These are phyloP conservation scores for Dictyostelium brefeldianum DNA, from an alignment of 78 protist genomes.

Conservation along the genomic window DNA sequence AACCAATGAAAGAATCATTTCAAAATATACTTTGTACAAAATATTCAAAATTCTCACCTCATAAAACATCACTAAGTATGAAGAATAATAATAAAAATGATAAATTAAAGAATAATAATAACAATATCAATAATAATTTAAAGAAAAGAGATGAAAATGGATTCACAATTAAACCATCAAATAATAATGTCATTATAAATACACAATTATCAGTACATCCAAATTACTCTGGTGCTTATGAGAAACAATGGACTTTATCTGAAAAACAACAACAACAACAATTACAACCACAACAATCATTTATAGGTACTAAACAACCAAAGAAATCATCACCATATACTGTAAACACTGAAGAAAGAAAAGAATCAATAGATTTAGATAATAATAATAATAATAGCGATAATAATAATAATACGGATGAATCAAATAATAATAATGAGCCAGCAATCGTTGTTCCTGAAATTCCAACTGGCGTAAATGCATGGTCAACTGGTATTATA, in stretches of 20 bases:
- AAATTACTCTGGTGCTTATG: constrained; percentile 5
- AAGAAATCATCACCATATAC: constrained; percentile 7
- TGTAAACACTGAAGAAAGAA: constrained; percentile 30
- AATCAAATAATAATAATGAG: neutral
- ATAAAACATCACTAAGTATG: constrained; percentile 14
- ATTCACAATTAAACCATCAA: constrained; percentile 7
- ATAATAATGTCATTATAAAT: neutral
- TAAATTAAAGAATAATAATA: neutral
- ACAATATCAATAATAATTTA: neutral
- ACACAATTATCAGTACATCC: constrained; percentile 15
- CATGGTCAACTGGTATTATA: constrained; percentile 78
- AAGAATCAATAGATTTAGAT: neutral
- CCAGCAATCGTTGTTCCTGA: constrained; percentile 36
- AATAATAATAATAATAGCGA: neutral
- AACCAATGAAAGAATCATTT: constrained; percentile 25
- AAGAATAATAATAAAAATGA: neutral
- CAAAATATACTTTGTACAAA: constrained; percentile 52
- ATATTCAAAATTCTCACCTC: constrained; percentile 46
- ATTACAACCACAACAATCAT: neutral
- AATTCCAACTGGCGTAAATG: constrained; percentile 71
- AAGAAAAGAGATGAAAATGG: constrained; percentile 27
- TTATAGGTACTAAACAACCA: neutral
- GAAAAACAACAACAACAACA: neutral
- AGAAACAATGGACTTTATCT: neutral
- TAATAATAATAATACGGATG: neutral